Conservation (phyloP, 768 basidiomycete species). For the Leucocoprinus birnbaumii region DNA sequence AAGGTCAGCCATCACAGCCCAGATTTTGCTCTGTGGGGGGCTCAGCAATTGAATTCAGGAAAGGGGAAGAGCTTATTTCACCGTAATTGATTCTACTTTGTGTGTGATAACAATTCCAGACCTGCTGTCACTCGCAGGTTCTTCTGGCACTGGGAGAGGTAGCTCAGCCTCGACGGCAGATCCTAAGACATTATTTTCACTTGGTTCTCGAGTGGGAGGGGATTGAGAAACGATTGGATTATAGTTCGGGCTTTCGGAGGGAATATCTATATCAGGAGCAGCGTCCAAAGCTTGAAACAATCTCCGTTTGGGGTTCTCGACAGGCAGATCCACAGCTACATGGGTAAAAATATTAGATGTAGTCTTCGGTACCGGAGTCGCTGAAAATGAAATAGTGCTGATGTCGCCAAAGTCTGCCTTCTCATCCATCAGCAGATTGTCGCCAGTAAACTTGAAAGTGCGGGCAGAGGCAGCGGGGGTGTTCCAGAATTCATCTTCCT, state of each 20-base stretch:
- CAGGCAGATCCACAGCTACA: background rate
- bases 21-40: conserved; percentile 57
- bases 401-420: conserved; percentile 54
- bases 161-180: background rate
- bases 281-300: background rate
- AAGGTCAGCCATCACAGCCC: conserved; percentile 62
- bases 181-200: background rate
- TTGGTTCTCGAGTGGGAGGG: background rate
- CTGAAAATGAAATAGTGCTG: conserved; percentile 43
- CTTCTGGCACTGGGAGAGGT: conserved; percentile 3
- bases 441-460: conserved; percentile 61
- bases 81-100: conserved; percentile 64
- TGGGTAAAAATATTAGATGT: background rate
- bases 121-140: conserved; percentile 15
- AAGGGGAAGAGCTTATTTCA: conserved; percentile 31
- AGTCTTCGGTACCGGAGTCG: background rate
- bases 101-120: conserved; percentile 50
- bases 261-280: background rate
- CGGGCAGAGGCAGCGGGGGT: conserved; percentile 54
- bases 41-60: background rate
- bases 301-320: background rate
- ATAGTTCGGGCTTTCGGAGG: background rate
- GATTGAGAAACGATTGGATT: background rate
- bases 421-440: conserved; percentile 57
- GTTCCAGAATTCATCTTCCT: conserved; percentile 61